A percentile compares a stretch with the other conserved stretches of the same genome.
phyloP scores from a whole-genome alignment of 2,329 filamentous ascomycete genomes.

The Tolypocladium tundrense region DNA sequence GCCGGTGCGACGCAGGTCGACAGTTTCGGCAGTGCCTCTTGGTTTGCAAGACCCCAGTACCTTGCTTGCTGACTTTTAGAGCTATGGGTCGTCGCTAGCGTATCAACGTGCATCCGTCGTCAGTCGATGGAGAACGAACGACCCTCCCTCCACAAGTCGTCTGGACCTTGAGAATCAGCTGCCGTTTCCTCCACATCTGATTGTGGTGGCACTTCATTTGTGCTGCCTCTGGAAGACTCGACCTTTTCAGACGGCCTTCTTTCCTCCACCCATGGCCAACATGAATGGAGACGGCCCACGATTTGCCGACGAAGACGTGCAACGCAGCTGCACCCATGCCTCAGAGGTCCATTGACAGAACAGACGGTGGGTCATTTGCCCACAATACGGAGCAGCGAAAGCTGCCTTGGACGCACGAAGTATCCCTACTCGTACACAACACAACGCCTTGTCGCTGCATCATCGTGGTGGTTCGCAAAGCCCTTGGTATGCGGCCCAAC shows the following conservation, averaged over 20 bases:
- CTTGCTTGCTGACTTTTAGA: neutral
- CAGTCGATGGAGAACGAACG: neutral
- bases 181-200: neutral
- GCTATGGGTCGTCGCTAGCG: neutral
- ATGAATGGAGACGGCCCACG: neutral
- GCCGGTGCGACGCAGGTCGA: conserved; percentile 18
- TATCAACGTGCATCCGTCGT: neutral
- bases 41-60: neutral
- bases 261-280: neutral
- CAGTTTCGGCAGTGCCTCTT: conserved; percentile 15
- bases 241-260: neutral
- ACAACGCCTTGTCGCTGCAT: neutral
- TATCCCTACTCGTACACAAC: neutral
- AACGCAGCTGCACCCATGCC: neutral
- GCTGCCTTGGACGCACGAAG: neutral
- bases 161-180: neutral
- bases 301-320: neutral
- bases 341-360: neutral
- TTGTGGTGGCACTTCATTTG: neutral
- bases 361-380: neutral
- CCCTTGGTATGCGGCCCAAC: neutral
- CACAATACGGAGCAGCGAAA: neutral
- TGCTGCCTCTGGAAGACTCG: neutral
- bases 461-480: neutral
- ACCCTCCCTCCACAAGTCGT: neutral